Base-by-base conservation (phyloP, 768 basidiomycete genomes). In the Tylopilus felleus region DNA sequence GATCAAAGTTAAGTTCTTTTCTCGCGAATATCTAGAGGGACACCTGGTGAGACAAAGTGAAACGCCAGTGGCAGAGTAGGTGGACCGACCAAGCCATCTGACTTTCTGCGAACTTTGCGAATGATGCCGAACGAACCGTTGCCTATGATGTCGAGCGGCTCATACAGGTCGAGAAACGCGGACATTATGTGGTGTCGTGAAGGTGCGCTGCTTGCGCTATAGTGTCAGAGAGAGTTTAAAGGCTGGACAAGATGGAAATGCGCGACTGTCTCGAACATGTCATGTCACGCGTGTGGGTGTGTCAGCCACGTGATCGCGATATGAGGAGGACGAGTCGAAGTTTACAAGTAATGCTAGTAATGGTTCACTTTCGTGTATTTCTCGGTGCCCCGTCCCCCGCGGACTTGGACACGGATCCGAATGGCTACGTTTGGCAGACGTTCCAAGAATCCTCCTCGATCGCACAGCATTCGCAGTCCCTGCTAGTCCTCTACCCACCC, bases 91-190 rank as follows among this genome's bases (percentile, higher is more conserved):
- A 82, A 63, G 31, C 91, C 90, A 71, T 97, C 94, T 14, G 80
- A 73, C 70, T 90, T 91, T 62, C 93, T 76, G 57, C 84, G 78
- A 13, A 98, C 95, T 75, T 98, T 98, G 55, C 93, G 85, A 60
- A 99, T 99, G 56, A 98, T 91, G 2, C 97, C 97, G 75, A 99
- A 99, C 5, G 90, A 91, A 25, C 97, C 97, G 63, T 95, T 98
- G 5, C 97, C 97, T 44, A 99, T 96, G 53, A 97, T 80, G 59
- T 95, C 93, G 44, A 94, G 78, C 8, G 91, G 77, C 57, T 93
- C 92, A 65, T 96, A 98, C 46, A 81, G 79, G 61, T 90, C 89
- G 21, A 95, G 75, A 60, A 84, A 83, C 1, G 52, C 41, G 13
- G 58, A 53, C 69, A 70, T 71, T 49, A n/a, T 42, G 25, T 19